phyloP scores from a whole-genome alignment of 371 early-diverging fungal species.

The Sporodiniella umbellata region DNA sequence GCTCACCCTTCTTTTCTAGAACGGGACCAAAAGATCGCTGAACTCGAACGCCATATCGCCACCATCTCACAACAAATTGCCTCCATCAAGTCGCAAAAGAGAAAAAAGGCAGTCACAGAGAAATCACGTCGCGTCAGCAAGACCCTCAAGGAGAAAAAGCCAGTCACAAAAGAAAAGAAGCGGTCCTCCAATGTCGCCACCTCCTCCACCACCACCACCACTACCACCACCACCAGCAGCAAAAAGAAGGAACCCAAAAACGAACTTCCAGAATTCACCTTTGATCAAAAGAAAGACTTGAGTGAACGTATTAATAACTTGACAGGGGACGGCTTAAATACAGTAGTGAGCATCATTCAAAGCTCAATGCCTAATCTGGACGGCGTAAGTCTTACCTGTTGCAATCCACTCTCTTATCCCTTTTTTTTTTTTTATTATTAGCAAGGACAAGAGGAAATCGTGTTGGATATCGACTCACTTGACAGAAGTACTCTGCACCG shows the following conservation, averaged over 20 bases:
- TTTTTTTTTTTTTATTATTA: too few species aligned
- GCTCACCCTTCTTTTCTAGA: too few species aligned
- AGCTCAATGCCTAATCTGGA: conserved; percentile 78
- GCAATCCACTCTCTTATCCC: too few species aligned
- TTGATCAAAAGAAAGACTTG: conserved; percentile 89
- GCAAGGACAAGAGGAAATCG: conserved; percentile 86
- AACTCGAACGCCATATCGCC: conserved; percentile 62
- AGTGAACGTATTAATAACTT: conserved; percentile 81
- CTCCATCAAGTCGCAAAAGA: conserved; percentile 60
- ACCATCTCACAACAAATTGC: conserved; percentile 61
- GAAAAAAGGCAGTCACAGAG: conserved; percentile 44
- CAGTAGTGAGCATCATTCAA: conserved; percentile 85
- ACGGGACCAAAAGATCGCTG: conserved; percentile 58
- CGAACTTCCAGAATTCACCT: conserved; percentile 63
- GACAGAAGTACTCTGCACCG: conserved; percentile 79
- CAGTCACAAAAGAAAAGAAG: conserved; percentile 19
- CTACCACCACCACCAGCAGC: too few species aligned
- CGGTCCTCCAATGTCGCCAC: conserved; percentile 7
- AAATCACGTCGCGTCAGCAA: conserved; percentile 20
- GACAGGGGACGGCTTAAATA: conserved; percentile 70
- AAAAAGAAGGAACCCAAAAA: conserved; percentile 23
- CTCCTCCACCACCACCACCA: too few species aligned
- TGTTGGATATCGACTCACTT: conserved; percentile 92
- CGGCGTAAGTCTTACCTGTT: conserved; percentile 53
- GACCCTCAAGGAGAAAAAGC: conserved; percentile 22